Evolutionary conservation across 2,329 filamentous ascomycete genomes (phyloP).

Genomic region (Trichoderma aggressivum): DNA sequence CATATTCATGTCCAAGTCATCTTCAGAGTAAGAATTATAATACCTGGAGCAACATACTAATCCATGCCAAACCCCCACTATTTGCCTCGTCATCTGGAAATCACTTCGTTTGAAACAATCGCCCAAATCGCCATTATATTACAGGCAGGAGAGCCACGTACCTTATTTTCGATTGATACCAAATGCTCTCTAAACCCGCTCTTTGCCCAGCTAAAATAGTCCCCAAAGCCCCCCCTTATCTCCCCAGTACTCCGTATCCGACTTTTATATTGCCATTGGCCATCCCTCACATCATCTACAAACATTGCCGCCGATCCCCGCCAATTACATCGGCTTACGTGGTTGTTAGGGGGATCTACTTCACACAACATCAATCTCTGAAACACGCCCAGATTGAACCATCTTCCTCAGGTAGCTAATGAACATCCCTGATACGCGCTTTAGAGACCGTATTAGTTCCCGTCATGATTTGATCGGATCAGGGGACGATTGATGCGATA

Average conservation of each 20-base stretch:
- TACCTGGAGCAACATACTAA: background rate
- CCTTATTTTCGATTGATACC: background rate
- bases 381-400: background rate
- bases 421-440: background rate
- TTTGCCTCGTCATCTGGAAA: background rate
- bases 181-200: background rate
- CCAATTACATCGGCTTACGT: background rate
- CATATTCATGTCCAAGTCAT: background rate
- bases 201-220: background rate
- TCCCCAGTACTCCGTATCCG: background rate
- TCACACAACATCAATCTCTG: background rate
- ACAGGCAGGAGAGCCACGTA: background rate
- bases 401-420: background rate
- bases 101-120: background rate
- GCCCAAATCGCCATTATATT: background rate
- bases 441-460: background rate
- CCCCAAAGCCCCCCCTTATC: background rate
- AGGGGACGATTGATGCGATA: background rate
- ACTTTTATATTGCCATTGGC: background rate
- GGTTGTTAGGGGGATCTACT: background rate
- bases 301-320: background rate
- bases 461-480: background rate
- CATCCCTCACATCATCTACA: background rate
- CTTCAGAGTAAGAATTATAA: background rate
- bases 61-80: background rate